Evolutionary conservation across 2,329 filamentous ascomycete genomes (phyloP).

Genomic region (Beauveria australis): DNA sequence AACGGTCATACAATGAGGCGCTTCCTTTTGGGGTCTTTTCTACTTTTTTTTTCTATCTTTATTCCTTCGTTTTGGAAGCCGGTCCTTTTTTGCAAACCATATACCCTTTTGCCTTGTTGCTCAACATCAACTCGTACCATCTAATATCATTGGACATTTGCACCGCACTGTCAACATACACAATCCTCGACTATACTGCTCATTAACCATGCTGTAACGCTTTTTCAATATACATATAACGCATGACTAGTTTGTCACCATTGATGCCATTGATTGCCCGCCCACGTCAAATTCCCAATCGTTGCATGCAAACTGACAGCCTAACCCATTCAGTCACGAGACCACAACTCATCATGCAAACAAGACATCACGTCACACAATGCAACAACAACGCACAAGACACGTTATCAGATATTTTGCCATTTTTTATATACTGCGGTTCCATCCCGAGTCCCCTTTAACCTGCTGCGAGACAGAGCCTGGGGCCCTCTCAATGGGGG

Average conservation of each 20-base stretch:
- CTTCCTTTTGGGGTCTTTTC: neutral
- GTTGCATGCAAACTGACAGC: neutral
- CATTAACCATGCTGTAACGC: too few species aligned
- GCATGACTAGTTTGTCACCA: too few species aligned
- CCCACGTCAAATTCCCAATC: neutral
- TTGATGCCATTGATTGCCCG: neutral
- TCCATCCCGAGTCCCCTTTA: conserved; percentile 10
- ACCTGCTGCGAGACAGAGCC: conserved; percentile 8
- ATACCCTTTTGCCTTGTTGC: neutral
- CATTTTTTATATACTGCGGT: conserved; percentile 14
- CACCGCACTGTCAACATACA: neutral
- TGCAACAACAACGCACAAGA: neutral
- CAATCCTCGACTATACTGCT: neutral
- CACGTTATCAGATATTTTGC: conserved; percentile 10
- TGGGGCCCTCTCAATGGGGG: conserved; percentile 8
- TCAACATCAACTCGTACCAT: neutral
- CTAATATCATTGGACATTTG: neutral
- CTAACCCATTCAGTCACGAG: neutral
- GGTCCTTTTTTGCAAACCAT: neutral
- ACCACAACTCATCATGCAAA: neutral
- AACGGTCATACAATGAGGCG: neutral
- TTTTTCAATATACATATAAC: neutral
- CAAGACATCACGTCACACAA: neutral
- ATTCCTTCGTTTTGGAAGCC: neutral
- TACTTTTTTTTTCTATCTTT: neutral